These are phyloP conservation scores for Mucor circinelloides DNA, from an alignment of 371 early-diverging fungal species.

Conservation along the genomic window DNA sequence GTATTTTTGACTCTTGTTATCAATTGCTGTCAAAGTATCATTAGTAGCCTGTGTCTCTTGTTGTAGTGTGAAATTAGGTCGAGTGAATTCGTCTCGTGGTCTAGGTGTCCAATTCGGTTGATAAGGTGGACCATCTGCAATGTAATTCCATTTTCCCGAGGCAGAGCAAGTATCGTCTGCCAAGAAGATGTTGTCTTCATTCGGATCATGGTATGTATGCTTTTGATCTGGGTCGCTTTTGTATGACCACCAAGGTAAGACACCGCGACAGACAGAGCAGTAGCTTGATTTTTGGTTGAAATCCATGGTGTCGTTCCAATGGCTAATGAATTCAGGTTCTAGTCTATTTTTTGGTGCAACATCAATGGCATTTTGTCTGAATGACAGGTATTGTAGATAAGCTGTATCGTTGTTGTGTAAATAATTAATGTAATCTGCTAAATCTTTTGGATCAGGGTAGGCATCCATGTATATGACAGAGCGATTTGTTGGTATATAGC, in stretches of 20 bases:
- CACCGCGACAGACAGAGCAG: conserved; percentile 41
- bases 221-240: background rate
- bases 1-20: background rate
- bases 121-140: conserved; percentile 32
- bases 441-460: conserved; percentile 42
- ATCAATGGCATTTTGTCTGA: conserved; percentile 30
- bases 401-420: conserved; percentile 40
- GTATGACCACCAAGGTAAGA: conserved; percentile 37
- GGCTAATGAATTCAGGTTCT: conserved; percentile 29
- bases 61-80: background rate
- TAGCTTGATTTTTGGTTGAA: conserved; percentile 32
- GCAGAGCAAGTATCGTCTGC: conserved; percentile 27
- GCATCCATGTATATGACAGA: conserved; percentile 44
- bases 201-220: background rate
- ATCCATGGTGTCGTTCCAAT: conserved; percentile 30
- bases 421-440: conserved; percentile 40
- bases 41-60: background rate
- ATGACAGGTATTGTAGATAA: conserved; percentile 37
- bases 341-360: conserved; percentile 28
- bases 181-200: conserved; percentile 17
- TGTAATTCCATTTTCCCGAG: conserved; percentile 43
- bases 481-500: conserved; percentile 34
- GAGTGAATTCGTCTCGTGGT: conserved; percentile 20
- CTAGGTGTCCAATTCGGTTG: conserved; percentile 15
- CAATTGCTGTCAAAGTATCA: background rate